Base-by-base conservation (phyloP, 2,329 filamentous ascomycete genomes). In the Fusarium beomiforme region DNA sequence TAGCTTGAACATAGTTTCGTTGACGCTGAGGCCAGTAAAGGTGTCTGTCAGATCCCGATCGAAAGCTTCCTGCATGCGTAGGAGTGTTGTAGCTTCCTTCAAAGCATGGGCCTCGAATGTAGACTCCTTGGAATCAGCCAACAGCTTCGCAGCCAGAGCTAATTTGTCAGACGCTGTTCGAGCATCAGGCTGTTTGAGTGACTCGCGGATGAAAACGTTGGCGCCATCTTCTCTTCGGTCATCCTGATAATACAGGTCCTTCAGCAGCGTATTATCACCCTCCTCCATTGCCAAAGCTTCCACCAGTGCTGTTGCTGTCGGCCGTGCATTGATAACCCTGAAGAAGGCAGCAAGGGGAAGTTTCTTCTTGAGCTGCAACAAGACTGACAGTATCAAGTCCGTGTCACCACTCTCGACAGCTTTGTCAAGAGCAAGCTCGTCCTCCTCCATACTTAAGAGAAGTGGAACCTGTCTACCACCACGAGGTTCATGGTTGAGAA, bases 171-270 rank as follows among this genome's bases (percentile, higher is more conserved):
- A 87, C 8, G 93, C 88, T 2, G 90, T 91, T 36, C 90, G 87
- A 29, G 90, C 85, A 69, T 92, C 90, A 2, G 90, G 86, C 77
- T 96, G 93, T 8, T 87, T 83, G 11, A 99, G 85, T 1, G 95
- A 93, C 81, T 99, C 95, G 23, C 90, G 89, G 17, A 99, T 85
- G 64, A 98, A 92, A 4, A 99, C 90, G 63, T 94, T 92, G 0
- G 95, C 93, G 6, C 96, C 94, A 71, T 98, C 96, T 8, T 94
- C 85, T 6, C 95, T 90, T 8, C 95, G 90, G 79, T 99, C 96
- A 76, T 98, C 96, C 82, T 98, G 96, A 79, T 99, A 99, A 83
- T 96, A 99, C 6, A 99, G 85, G 78, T 98, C 96, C 77, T 98
- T 99, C 29, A 99, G 88, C 24, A 99, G 81, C 1, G 89, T 87